Percentiles rank a stretch among this genome's conserved stretches.
Conservation (phyloP, 1,139 yeast genomes). For the Yarrowia galli region DNA sequence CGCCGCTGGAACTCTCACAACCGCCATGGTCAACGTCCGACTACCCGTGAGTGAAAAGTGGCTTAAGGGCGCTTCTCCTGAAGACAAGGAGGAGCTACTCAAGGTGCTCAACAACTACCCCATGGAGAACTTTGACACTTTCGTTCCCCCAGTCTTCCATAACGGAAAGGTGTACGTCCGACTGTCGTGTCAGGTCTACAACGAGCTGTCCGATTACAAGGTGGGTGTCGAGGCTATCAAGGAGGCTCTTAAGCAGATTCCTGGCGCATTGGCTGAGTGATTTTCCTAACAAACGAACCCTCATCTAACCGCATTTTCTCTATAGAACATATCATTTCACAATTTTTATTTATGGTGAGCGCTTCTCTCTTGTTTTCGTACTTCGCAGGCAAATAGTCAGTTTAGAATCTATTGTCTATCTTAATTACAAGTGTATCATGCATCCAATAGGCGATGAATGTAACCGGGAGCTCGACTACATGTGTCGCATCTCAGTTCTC, state of each 20-base stretch:
- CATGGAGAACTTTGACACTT: conserved; percentile 49
- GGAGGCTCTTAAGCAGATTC: conserved; percentile 24
- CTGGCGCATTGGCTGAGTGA: conserved; percentile 6
- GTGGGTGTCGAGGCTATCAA: conserved; percentile 19
- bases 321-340: no score
- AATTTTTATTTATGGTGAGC: no score
- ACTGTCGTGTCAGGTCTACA: conserved; percentile 67
- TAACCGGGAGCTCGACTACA: background rate
- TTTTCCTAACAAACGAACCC: background rate
- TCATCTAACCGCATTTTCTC: no score
- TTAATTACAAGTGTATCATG: background rate
- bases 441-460: background rate
- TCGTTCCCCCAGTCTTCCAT: conserved; percentile 57
- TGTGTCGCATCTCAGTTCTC: conserved; percentile 15
- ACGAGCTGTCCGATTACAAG: conserved; percentile 60
- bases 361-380: no score
- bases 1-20: conserved; percentile 45
- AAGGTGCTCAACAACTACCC: conserved; percentile 40
- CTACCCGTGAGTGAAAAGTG: conserved; percentile 51
- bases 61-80: background rate
- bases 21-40: conserved; percentile 60
- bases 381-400: background rate
- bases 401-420: conserved; percentile 9
- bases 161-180: conserved; percentile 58
- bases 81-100: conserved; percentile 36